A percentile compares a stretch with the other conserved stretches of the same genome.
phyloP scores from a whole-genome alignment of 768 basidiomycete species.

The Guyanaporus albipodus region DNA sequence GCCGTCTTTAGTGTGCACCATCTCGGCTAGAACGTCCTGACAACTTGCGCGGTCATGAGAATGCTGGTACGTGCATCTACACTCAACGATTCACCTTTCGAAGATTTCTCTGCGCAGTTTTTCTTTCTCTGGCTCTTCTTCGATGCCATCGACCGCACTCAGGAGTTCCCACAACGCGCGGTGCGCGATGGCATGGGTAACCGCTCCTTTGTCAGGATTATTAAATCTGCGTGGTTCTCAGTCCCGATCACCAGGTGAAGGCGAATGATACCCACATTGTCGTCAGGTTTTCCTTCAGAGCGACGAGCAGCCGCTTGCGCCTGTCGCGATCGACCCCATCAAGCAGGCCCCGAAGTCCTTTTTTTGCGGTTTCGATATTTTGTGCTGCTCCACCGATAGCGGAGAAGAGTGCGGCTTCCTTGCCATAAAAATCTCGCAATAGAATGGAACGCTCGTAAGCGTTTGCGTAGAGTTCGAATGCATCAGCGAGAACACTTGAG shows the following conservation, averaged over 20 bases:
- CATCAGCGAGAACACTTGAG: slow-evolving; percentile 76
- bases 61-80: not conserved
- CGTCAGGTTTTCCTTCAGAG: slow-evolving; percentile 69
- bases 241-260: not conserved
- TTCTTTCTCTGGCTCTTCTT: slow-evolving; percentile 65
- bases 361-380: slow-evolving; percentile 61
- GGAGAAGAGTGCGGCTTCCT: slow-evolving; percentile 74
- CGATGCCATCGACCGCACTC: slow-evolving; percentile 49
- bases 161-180: slow-evolving; percentile 86
- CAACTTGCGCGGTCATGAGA: slow-evolving; percentile 43
- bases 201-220: slow-evolving; percentile 85
- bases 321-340: slow-evolving; percentile 61
- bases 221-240: slow-evolving; percentile 60
- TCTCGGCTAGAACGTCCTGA: slow-evolving; percentile 82
- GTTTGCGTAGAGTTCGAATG: slow-evolving; percentile 84
- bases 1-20: slow-evolving; percentile 93
- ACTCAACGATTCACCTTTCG: slow-evolving; percentile 51
- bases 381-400: slow-evolving; percentile 51
- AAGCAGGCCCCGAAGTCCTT: slow-evolving; percentile 65
- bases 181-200: slow-evolving; percentile 86
- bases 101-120: slow-evolving; percentile 77
- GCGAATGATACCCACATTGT: slow-evolving; percentile 56
- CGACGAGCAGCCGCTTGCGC: slow-evolving; percentile 58
- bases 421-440: slow-evolving; percentile 86
- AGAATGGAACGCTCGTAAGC: slow-evolving; percentile 80